Evolutionary conservation across 345 rosid species (phyloP), one percentile per base, ranked within the genome.

Genomic region (Abelmoschus esculentus): DNA sequence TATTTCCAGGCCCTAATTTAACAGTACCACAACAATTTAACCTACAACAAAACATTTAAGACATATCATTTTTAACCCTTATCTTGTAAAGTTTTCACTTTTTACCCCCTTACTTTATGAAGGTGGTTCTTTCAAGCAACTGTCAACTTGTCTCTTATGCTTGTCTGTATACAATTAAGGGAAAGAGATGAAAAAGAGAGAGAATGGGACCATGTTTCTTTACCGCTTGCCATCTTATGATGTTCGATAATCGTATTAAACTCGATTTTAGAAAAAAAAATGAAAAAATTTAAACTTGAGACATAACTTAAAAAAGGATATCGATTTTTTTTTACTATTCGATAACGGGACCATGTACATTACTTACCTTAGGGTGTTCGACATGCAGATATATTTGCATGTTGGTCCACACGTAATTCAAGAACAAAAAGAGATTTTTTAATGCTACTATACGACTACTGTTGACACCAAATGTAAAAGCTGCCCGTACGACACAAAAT

Each of bases 381-480:
- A 54, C 28, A 46, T 22, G 69, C 3, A 65, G 44, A 65, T 65
- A 65, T 65, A 65, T 46, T 46, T 65, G 34, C 55, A 9, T 3
- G 40, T 47, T 49, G 57, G 57, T 47, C 57, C 70, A 66, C 57
- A 46, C 29, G 22, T 22, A 46, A 65, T 26, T 55, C 69, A 46
- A 13, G 13, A 26, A 11, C 7, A 18, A 19, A 18, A 47, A 7
- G 58, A 18, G 29, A 54, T 17, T 44, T 65, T 29, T 66, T 14
- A 66, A 34, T 50, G 28, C 46, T 8, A 17, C 26, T 47, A 17
- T 50, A 50, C 59, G 13, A 15, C 18, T 17, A n/a, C 15, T 31
- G 14, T 29, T 46, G 32, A 32, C 57, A 31, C 19, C 15, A 31
- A 67, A 50, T n/a, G 7, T 29, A 7, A 56, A 56, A 50, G 31